Percentiles rank a stretch among this genome's conserved stretches.
phyloP scores from a whole-genome alignment of 805 yeast genomes.

The Metschnikowia cerradonensis region DNA sequence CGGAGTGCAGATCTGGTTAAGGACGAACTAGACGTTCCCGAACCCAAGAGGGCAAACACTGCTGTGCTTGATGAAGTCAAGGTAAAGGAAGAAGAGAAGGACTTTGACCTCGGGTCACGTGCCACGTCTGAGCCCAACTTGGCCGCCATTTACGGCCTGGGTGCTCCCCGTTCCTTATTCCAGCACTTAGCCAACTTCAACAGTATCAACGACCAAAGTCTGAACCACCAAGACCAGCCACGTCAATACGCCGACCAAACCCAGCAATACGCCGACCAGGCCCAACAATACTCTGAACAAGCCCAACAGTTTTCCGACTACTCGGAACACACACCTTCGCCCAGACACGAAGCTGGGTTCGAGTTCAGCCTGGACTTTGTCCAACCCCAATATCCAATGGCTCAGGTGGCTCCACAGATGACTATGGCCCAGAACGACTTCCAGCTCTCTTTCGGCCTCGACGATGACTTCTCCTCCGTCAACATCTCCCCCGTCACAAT shows the following conservation, averaged over 20 bases:
- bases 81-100: conserved; percentile 4
- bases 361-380: not conserved
- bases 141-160: conserved; percentile 1
- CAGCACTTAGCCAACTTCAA: conserved; percentile 7
- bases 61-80: conserved; percentile 2
- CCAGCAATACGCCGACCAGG: no score
- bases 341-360: no score
- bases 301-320: not conserved
- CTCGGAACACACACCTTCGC: not conserved
- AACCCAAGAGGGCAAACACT: conserved; percentile 5
- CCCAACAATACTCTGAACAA: no score
- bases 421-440: not conserved
- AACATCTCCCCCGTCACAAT: conserved; percentile 7
- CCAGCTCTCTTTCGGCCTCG: conserved; percentile 1
- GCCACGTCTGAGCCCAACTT: conserved; percentile 21
- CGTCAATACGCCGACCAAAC: no score
- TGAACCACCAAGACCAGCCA: no score
- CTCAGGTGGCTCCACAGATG: conserved; percentile 5
- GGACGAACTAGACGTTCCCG: conserved; percentile 6
- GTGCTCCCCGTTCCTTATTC: conserved; percentile 8
- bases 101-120: conserved; percentile 15
- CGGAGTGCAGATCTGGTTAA: not conserved
- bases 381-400: not conserved
- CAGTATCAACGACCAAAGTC: no score
- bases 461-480: not conserved